These are phyloP conservation scores for Penicillium brasilianum DNA, from an alignment of 2,329 filamentous ascomycete genomes.

Conservation along the genomic window DNA sequence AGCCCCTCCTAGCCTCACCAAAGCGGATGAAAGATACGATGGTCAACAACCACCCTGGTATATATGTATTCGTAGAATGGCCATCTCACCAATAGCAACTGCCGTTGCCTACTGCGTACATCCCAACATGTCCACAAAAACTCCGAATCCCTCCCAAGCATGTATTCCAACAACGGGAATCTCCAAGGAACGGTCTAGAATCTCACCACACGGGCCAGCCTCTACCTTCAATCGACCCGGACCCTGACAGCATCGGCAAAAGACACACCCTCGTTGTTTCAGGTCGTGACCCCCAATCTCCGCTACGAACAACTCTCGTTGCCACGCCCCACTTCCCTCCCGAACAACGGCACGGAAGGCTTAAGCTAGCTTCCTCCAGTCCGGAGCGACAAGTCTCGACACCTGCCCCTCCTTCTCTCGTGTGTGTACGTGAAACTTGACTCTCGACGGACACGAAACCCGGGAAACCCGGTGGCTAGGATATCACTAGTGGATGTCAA, in stretches of 20 bases:
- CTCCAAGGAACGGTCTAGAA: constrained; percentile 7
- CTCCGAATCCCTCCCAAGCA: not conserved
- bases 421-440: not conserved
- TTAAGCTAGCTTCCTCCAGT: not conserved
- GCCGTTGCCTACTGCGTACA: not conserved
- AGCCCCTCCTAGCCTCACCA: too few relatives aligned
- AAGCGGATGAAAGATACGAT: too few relatives aligned
- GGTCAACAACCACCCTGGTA: too few relatives aligned
- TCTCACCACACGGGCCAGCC: not conserved
- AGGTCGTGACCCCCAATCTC: not conserved
- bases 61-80: too few relatives aligned
- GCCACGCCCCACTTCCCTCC: constrained; percentile 3
- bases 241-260: not conserved
- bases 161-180: not conserved
- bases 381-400: not conserved
- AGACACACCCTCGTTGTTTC: not conserved
- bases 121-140: not conserved
- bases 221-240: not conserved
- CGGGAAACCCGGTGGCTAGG: not conserved
- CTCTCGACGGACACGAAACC: not conserved
- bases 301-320: not conserved
- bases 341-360: constrained; percentile 2
- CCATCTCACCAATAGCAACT: not conserved
- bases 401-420: not conserved
- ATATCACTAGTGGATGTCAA: not conserved